A percentile compares a stretch with the other conserved stretches of the same genome.
Conservation (phyloP, 768 basidiomycete genomes). For the Termitomyces heimii region DNA sequence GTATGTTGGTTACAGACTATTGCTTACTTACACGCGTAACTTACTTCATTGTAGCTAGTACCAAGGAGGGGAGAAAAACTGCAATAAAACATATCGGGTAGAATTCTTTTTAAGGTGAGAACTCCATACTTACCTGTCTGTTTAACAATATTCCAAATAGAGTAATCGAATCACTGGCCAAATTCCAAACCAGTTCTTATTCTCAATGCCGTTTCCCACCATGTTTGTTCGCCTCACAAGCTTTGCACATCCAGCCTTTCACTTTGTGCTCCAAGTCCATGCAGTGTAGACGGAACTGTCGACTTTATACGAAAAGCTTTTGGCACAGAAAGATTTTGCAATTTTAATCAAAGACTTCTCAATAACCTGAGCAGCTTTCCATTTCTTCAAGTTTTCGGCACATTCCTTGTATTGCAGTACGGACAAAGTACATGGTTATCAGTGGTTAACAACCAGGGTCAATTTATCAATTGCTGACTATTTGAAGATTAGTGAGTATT, state of each 20-base stretch:
- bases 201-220: background rate
- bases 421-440: background rate
- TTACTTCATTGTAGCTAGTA: too few relatives aligned
- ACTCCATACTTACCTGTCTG: background rate
- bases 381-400: background rate
- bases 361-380: background rate
- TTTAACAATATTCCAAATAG: background rate
- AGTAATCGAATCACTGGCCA: background rate
- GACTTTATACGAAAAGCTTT: background rate
- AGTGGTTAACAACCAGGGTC: background rate
- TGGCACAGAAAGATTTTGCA: background rate
- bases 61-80: too few relatives aligned
- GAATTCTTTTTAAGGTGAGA: too few relatives aligned
- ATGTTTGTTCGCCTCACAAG: background rate
- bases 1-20: too few relatives aligned
- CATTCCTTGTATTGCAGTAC: background rate
- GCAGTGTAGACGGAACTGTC: too few relatives aligned
- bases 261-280: background rate
- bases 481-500: background rate
- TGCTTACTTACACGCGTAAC: too few relatives aligned
- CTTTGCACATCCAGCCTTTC: background rate
- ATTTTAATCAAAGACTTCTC: background rate
- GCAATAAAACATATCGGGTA: too few relatives aligned
- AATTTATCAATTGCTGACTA: too few relatives aligned
- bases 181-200: background rate